Percentiles rank a stretch among this genome's conserved stretches.
Evolutionary conservation across 1,284 basidiomycete genomes (phyloP).

Genomic region (Cutaneotrichosporon cutaneum): DNA sequence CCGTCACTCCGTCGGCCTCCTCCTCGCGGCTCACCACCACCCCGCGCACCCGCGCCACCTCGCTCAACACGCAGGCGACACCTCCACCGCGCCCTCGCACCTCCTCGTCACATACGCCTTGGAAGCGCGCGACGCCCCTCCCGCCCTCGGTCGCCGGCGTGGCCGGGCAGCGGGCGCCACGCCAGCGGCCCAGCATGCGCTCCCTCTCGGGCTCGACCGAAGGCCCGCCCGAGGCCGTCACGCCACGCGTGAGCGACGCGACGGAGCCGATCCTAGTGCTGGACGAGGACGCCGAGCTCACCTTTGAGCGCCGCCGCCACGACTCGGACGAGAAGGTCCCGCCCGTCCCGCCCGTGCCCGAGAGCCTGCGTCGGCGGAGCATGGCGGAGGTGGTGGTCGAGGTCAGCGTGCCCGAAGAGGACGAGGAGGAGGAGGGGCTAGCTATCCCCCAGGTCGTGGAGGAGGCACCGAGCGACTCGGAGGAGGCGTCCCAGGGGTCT

Average conservation of each 20-base stretch:
- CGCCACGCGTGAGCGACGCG: conserved; percentile 30
- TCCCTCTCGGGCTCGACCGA: conserved; percentile 39
- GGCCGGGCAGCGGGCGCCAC: neutral
- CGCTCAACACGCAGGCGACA: conserved; percentile 13
- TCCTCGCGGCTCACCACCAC: neutral
- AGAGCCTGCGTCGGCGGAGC: neutral
- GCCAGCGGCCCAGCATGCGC: conserved; percentile 22
- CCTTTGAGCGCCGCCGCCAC: neutral
- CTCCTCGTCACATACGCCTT: conserved; percentile 15
- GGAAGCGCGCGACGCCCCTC: conserved; percentile 27
- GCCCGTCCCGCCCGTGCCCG: neutral
- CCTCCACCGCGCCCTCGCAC: conserved; percentile 18
- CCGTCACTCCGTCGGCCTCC: neutral
- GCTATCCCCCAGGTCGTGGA: neutral
- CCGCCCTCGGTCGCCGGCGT: conserved; percentile 23
- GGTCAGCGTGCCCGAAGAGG: neutral
- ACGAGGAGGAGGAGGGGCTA: neutral
- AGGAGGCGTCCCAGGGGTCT: neutral
- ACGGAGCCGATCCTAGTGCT: conserved; percentile 30
- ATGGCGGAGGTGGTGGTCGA: neutral
- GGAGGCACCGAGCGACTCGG: neutral
- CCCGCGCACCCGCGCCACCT: conserved; percentile 15
- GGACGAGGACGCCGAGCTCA: conserved; percentile 27
- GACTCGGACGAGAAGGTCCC: neutral
- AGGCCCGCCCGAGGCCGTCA: conserved; percentile 34